Percentiles rank a stretch among this genome's conserved stretches.
Conservation (phyloP, 169 alveolate species). For the Eimeria necatrix region DNA sequence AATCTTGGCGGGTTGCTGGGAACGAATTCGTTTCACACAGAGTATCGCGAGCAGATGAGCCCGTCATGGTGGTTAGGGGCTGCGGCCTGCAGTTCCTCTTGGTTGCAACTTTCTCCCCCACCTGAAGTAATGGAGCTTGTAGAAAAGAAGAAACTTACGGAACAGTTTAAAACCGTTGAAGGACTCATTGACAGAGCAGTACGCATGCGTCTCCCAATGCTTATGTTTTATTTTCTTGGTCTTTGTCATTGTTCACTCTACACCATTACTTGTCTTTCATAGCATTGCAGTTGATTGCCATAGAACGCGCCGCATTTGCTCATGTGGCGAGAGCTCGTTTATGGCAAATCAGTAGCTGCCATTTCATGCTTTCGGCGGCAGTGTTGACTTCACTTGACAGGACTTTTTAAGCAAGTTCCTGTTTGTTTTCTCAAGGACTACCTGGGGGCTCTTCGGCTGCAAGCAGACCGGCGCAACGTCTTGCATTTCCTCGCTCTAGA, state of each 20-base stretch:
- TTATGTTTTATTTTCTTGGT: background rate
- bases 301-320: background rate
- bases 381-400: too few relatives aligned
- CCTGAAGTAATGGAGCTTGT: conserved; percentile 78
- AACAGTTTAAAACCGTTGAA: conserved; percentile 77
- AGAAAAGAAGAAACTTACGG: conserved; percentile 79
- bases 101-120: conserved; percentile 76
- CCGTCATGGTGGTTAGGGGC: conserved; percentile 80
- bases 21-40: conserved; percentile 66
- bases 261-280: background rate
- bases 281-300: background rate
- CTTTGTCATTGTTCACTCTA: background rate
- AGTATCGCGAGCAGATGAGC: conserved; percentile 78
- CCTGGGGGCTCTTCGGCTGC: conserved; percentile 78
- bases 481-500: conserved; percentile 74
- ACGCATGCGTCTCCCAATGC: background rate
- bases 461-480: conserved; percentile 75
- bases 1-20: conserved; percentile 56
- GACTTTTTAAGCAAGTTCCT: too few relatives aligned
- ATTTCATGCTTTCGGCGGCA: too few relatives aligned
- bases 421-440: conserved; percentile 44
- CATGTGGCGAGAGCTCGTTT: too few relatives aligned
- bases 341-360: too few relatives aligned
- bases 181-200: conserved; percentile 81
- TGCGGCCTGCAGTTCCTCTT: conserved; percentile 71